Evolutionary conservation across 495 filamentous ascomycete genomes (phyloP).

Genomic region (Poronia punctata): DNA sequence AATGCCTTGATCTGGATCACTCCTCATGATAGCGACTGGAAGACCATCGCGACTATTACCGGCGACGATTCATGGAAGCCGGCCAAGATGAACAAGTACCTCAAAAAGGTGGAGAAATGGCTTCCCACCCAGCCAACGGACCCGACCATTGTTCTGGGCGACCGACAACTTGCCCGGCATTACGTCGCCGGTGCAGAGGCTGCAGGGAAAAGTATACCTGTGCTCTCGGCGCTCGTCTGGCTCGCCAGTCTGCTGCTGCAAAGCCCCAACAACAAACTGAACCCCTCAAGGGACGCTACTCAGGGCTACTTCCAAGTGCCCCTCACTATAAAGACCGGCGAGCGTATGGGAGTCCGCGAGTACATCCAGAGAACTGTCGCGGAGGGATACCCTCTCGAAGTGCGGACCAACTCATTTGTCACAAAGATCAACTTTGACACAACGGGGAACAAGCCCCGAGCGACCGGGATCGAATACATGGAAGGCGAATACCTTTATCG

Average conservation of each 20-base stretch:
- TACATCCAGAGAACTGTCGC: too few relatives aligned
- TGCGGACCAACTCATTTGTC: not conserved
- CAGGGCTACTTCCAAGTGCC: too few relatives aligned
- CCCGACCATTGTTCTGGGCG: constrained; percentile 29
- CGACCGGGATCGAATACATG: constrained; percentile 34
- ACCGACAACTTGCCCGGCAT: too few relatives aligned
- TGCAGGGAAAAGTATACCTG: too few relatives aligned
- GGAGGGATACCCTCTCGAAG: not conserved
- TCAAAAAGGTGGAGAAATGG: constrained; percentile 43
- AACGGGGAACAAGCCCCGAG: constrained; percentile 15
- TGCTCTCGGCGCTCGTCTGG: too few relatives aligned
- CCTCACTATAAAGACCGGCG: too few relatives aligned
- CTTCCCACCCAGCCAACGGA: constrained; percentile 33
- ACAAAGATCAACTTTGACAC: not conserved
- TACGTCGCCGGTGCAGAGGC: too few relatives aligned
- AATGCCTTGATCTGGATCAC: constrained; percentile 37
- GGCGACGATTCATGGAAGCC: constrained; percentile 39
- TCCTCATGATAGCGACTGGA: constrained; percentile 37
- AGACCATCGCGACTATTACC: constrained; percentile 36
- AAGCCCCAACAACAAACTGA: too few relatives aligned
- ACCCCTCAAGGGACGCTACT: too few relatives aligned
- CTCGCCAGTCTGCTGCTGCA: too few relatives aligned
- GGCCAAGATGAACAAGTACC: constrained; percentile 40
- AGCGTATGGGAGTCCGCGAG: too few relatives aligned
- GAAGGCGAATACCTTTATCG: constrained; percentile 29